These are phyloP conservation scores for Salix arbutifolia DNA, from an alignment of 345 rosid genomes.

Conservation along the genomic window DNA sequence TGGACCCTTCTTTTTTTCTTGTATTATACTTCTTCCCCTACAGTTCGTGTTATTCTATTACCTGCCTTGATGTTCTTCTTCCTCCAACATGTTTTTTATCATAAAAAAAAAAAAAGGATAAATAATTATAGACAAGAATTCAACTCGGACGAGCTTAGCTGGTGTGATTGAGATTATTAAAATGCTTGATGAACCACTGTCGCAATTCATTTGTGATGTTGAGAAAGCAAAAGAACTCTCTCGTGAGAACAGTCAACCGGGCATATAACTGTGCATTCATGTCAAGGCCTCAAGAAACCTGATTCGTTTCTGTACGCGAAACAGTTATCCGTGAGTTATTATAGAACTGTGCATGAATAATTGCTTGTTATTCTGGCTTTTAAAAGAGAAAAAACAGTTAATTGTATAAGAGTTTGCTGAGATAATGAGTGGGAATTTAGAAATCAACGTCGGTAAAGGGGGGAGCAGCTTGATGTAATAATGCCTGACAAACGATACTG, in stretches of 20 bases:
- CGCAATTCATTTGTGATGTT: background rate
- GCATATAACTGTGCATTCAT: background rate
- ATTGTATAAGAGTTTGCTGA: background rate
- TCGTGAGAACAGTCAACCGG: background rate
- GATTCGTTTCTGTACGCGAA: background rate
- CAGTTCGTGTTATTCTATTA: background rate
- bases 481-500: too few species aligned
- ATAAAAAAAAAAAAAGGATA: too few species aligned
- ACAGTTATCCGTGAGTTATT: background rate
- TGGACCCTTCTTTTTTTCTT: constrained; percentile 2
- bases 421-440: background rate
- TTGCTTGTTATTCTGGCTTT: background rate
- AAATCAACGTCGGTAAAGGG: background rate
- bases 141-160: background rate
- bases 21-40: constrained; percentile 5
- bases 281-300: background rate
- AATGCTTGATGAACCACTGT: background rate
- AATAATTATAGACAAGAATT: background rate
- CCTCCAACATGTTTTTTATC: too few species aligned
- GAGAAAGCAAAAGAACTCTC: background rate
- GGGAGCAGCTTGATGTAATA: background rate
- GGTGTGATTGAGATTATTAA: background rate
- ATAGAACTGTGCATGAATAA: background rate
- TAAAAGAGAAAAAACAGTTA: background rate
- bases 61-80: background rate